A percentile compares a stretch with the other conserved stretches of the same genome.
Evolutionary conservation across 1,284 basidiomycete species (phyloP).

Genomic region (Microbotryomycetes sp.): DNA sequence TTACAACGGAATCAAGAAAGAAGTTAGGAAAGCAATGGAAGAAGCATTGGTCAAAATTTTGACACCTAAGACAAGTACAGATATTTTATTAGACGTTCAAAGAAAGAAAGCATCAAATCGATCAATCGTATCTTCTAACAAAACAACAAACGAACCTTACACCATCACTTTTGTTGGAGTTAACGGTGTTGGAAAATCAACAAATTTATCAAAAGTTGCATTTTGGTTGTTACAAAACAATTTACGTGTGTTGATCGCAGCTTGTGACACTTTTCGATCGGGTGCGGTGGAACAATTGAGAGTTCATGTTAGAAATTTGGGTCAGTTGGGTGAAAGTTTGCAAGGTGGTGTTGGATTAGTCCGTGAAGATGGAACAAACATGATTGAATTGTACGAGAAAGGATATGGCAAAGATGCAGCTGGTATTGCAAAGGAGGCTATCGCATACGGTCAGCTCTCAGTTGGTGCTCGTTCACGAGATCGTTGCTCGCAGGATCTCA

Average conservation of each 20-base stretch:
- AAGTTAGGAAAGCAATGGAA: conserved; percentile 76
- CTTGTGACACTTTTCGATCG: conserved; percentile 96
- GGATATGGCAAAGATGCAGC: conserved; percentile 99
- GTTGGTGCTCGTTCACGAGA: neutral
- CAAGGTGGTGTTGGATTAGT: conserved; percentile 43
- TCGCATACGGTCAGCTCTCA: conserved; percentile 67
- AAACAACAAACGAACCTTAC: conserved; percentile 54
- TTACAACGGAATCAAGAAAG: conserved; percentile 61
- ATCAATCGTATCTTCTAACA: neutral
- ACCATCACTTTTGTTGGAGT: conserved; percentile 98
- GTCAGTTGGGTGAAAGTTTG: conserved; percentile 70
- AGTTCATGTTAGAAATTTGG: conserved; percentile 90
- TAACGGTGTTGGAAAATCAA: conserved; percentile 98
- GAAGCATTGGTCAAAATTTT: conserved; percentile 85
- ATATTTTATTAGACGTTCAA: conserved; percentile 68
- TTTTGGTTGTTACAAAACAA: conserved; percentile 99
- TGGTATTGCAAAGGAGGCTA: conserved; percentile 92
- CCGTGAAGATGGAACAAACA: conserved; percentile 37
- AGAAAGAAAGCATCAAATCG: conserved; percentile 42
- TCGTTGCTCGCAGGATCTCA: neutral
- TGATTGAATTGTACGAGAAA: conserved; percentile 88
- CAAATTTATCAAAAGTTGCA: conserved; percentile 95
- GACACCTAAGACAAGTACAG: conserved; percentile 93
- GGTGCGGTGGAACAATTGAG: conserved; percentile 97
- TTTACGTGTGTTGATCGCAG: conserved; percentile 87